phyloP scores from a whole-genome alignment of 257 asterid species.

The Salvia miltiorrhiza region DNA sequence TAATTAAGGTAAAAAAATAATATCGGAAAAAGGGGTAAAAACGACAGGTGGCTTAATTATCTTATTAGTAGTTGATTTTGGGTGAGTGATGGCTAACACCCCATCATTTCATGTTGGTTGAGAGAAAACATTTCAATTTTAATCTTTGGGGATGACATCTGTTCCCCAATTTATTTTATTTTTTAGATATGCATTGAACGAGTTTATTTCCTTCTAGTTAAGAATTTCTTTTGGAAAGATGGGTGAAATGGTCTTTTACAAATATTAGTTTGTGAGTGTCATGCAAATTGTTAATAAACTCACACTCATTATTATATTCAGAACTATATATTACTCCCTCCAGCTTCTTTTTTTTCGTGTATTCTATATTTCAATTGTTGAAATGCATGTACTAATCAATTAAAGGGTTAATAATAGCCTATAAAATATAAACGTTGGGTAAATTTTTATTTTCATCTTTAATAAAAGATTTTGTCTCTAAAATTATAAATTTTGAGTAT shows the following conservation, averaged over 20 bases:
- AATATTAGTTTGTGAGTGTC: background rate
- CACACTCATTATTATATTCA: background rate
- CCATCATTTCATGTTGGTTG: conserved; percentile 28
- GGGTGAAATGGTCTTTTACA: background rate
- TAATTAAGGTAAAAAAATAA: conserved; percentile 16
- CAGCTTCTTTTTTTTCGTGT: too few species aligned
- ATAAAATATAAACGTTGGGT: too few species aligned
- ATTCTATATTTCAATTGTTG: too few species aligned
- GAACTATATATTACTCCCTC: too few species aligned
- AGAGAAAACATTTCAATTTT: conserved; percentile 24
- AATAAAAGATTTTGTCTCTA: too few species aligned
- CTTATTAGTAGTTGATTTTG: conserved; percentile 23
- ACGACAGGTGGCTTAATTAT: conserved; percentile 30
- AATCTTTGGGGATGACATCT: conserved; percentile 11
- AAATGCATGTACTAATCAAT: too few species aligned
- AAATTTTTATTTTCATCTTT: too few species aligned
- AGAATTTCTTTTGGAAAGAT: background rate
- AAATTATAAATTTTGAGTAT: too few species aligned
- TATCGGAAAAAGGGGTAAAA: background rate
- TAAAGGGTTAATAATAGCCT: too few species aligned
- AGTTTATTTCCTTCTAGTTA: background rate
- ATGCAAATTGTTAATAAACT: background rate
- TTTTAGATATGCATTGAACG: background rate
- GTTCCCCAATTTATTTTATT: background rate
- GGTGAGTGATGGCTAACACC: conserved; percentile 16